Base-by-base conservation (phyloP, 345 rosid genomes). In the Salix arbutifolia region DNA sequence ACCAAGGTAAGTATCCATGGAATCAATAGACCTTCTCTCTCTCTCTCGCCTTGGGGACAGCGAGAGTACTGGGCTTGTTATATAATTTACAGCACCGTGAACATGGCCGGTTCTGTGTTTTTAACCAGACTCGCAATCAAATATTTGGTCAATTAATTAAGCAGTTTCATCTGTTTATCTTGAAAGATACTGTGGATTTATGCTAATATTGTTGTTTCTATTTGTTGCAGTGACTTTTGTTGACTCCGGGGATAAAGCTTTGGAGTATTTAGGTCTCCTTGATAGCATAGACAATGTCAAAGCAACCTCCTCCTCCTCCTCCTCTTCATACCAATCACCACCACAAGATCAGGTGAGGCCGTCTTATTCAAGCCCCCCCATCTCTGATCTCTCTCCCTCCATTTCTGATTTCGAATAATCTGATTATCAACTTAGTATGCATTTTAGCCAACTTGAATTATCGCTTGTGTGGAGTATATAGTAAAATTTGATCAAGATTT, bases 201-300 rank as follows among this genome's bases (percentile, higher is more conserved):
- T 53, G 25, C 21, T 19, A 21, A 53, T 7, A 19, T 53, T 53
- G 25, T 53, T 53, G 42, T 38, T 38, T 69, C 30, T 26, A 0
- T 1, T 44, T 37, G 56, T 67, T 74, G 81, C 83, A 89, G 92
- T 87, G 76, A 89, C 92, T 12, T 81, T 78, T 69, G 86, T 89
- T 31, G 92, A 87, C 17, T 89, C 92, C 67, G 92, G 86, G 10
- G 77, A 82, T 69, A 82, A 89, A 86, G 92, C 92, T 64, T 78
- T 89, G 76, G 87, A 83, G 77, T 86, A 78, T 76, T 77, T 89
- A 48, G 92, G 96, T 50, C 77, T 85, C 76, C 77, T 84, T 76
- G 77, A 71, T 58, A 67, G 79, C 50, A 48, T 77, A 6, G 77
- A 66, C 16, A n/a, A 35, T 64, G 66, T 64, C 28, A 18, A 72